Evolutionary conservation across 169 alveolate genomes (phyloP).

Genomic region (Plasmodium adleri): DNA sequence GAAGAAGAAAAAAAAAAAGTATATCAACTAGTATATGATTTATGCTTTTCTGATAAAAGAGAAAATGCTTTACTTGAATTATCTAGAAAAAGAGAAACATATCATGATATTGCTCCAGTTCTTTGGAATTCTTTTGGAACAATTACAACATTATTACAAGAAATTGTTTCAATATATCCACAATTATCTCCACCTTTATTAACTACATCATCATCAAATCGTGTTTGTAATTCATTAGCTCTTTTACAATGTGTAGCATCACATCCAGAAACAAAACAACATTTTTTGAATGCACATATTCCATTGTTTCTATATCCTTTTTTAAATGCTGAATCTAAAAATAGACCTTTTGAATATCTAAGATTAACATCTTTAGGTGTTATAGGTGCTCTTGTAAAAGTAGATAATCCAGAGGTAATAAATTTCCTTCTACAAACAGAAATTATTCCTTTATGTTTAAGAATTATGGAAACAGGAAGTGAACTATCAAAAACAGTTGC

Average conservation of each 20-base stretch:
- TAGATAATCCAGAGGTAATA: constrained; percentile 98
- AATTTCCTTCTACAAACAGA: constrained; percentile 96
- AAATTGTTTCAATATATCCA: constrained; percentile 90
- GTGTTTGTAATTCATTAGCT: constrained; percentile 99
- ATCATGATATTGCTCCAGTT: constrained; percentile 97
- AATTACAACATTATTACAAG: constrained; percentile 96
- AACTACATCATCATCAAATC: constrained; percentile 93
- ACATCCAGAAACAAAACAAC: constrained; percentile 97
- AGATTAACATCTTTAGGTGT: constrained; percentile 99
- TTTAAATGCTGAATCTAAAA: constrained; percentile 95
- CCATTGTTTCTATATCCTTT: constrained; percentile 98
- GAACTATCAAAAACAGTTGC: constrained; percentile 98
- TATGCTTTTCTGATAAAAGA: constrained; percentile 94
- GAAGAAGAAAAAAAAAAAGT: constrained; percentile 84
- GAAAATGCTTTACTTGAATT: constrained; percentile 97
- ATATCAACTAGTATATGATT: constrained; percentile 91
- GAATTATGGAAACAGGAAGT: constrained; percentile 99
- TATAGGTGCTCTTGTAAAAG: constrained; percentile 99
- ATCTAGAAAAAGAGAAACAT: constrained; percentile 90
- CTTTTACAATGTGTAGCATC: constrained; percentile 98
- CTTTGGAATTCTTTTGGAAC: constrained; percentile 99
- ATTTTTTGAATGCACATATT: constrained; percentile 97
- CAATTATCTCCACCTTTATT: constrained; percentile 95
- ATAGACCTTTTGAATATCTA: constrained; percentile 97
- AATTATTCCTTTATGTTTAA: constrained; percentile 97